Evolutionary conservation across 225 moss, liverwort and hornwort genomes (phyloP).

Genomic region (Neckera pumila): DNA sequence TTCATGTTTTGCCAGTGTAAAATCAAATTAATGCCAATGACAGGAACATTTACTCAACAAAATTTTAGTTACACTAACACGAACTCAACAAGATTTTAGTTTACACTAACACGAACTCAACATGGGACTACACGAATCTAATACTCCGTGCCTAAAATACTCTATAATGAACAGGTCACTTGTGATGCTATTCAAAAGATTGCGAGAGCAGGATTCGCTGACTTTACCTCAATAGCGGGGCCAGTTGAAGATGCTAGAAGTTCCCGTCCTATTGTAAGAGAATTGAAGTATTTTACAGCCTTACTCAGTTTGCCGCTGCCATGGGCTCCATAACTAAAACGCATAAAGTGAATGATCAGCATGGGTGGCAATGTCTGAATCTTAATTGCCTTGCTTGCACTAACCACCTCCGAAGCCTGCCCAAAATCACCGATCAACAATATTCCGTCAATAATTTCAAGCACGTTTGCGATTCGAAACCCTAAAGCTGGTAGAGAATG

Average conservation of each 20-base stretch:
- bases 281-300: constrained; percentile 60
- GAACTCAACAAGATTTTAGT: background rate
- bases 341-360: constrained; percentile 87
- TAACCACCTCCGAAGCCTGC: constrained; percentile 61
- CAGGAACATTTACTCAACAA: background rate
- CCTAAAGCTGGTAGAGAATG: background rate
- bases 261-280: constrained; percentile 74
- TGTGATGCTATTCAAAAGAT: background rate
- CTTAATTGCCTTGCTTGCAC: constrained; percentile 91
- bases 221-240: constrained; percentile 59
- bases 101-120: background rate
- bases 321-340: constrained; percentile 79
- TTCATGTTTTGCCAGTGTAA: background rate
- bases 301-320: constrained; percentile 87
- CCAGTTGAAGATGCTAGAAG: constrained; percentile 59
- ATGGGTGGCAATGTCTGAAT: constrained; percentile 80
- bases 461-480: background rate
- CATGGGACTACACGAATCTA: background rate
- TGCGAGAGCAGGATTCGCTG: background rate
- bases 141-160: background rate
- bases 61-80: background rate
- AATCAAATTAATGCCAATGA: background rate
- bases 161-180: background rate
- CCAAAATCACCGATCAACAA: background rate
- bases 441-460: background rate